A percentile compares a stretch with the other conserved stretches of the same genome.
Evolutionary conservation across 179 eudicot species (phyloP).

Genomic region (Dionaea muscipula): DNA sequence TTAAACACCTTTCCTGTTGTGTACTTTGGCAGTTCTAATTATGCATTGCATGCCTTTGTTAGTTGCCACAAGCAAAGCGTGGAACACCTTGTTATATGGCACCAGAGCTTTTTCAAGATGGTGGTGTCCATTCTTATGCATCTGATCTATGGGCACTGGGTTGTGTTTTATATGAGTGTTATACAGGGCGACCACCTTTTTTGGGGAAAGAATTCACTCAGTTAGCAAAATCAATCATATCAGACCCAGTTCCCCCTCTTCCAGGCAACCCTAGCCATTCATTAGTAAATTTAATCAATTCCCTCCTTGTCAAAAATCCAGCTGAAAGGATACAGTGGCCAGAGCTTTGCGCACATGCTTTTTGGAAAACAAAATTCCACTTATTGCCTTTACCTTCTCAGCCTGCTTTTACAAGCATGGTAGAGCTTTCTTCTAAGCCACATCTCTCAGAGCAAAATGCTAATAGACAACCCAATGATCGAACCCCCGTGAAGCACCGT

Average conservation of each 20-base stretch:
- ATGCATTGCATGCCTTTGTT: slow-evolving; percentile 14
- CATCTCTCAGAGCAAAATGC: slow-evolving; percentile 59
- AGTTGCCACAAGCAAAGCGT: slow-evolving; percentile 88
- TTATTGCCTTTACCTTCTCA: slow-evolving; percentile 58
- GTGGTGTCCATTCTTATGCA: slow-evolving; percentile 95
- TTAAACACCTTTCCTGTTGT: background rate
- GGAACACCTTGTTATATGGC: slow-evolving; percentile 99
- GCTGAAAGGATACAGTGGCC: slow-evolving; percentile 87
- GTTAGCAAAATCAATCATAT: slow-evolving; percentile 68
- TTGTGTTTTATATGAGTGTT: slow-evolving; percentile 89
- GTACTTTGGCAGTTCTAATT: slow-evolving; percentile 3
- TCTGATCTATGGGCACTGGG: slow-evolving; percentile 99
- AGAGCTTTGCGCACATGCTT: slow-evolving; percentile 76
- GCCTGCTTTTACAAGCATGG: slow-evolving; percentile 68
- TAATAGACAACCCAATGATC: slow-evolving; percentile 36
- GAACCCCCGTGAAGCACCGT: slow-evolving; percentile 45
- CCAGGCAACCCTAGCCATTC: slow-evolving; percentile 70
- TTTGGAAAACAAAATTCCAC: slow-evolving; percentile 53
- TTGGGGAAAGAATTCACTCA: slow-evolving; percentile 67
- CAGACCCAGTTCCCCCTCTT: slow-evolving; percentile 80
- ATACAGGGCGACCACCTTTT: slow-evolving; percentile 86
- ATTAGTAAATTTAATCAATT: slow-evolving; percentile 68
- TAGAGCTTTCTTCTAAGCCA: slow-evolving; percentile 43
- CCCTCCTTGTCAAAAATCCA: slow-evolving; percentile 86
- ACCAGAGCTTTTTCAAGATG: slow-evolving; percentile 95